These are phyloP conservation scores for Balansia obtecta DNA, from an alignment of 2,329 filamentous ascomycete species.

Conservation along the genomic window DNA sequence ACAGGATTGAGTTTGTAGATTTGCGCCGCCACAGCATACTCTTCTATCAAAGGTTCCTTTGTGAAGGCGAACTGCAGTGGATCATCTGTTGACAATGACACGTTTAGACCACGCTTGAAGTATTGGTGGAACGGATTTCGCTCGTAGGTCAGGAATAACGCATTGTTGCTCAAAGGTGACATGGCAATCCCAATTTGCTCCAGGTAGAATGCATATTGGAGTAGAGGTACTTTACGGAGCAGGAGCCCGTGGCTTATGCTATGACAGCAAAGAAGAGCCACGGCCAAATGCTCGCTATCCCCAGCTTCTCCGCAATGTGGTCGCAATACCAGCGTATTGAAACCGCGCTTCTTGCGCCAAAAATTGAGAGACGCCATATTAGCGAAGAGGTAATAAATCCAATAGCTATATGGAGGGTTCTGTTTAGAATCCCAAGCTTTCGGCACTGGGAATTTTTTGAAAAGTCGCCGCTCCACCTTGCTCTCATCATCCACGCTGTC, in stretches of 20 bases:
- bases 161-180: slow-evolving; percentile 98
- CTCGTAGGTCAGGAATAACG: slow-evolving; percentile 90
- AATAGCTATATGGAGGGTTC: slow-evolving; percentile 97
- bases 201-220: slow-evolving; percentile 96
- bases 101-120: slow-evolving; percentile 88
- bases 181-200: slow-evolving; percentile 98
- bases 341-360: slow-evolving; percentile 81
- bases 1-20: slow-evolving; percentile 96
- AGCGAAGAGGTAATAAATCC: slow-evolving; percentile 94
- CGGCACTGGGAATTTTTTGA: slow-evolving; percentile 87
- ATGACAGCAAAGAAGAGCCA: slow-evolving; percentile 83
- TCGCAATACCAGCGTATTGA: slow-evolving; percentile 88
- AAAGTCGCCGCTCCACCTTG: slow-evolving; percentile 88
- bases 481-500: slow-evolving; percentile 98
- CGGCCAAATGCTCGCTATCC: slow-evolving; percentile 89
- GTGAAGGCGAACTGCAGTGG: slow-evolving; percentile 97
- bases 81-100: slow-evolving; percentile 92
- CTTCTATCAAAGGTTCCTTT: slow-evolving; percentile 94
- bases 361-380: slow-evolving; percentile 89
- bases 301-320: slow-evolving; percentile 96
- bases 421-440: slow-evolving; percentile 82
- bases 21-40: slow-evolving; percentile 94
- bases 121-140: slow-evolving; percentile 93
- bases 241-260: slow-evolving; percentile 93
- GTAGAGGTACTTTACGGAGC: slow-evolving; percentile 80